Evolutionary conservation across 148 eudicot species (phyloP).

Genomic region (Chenopodium formosanum): DNA sequence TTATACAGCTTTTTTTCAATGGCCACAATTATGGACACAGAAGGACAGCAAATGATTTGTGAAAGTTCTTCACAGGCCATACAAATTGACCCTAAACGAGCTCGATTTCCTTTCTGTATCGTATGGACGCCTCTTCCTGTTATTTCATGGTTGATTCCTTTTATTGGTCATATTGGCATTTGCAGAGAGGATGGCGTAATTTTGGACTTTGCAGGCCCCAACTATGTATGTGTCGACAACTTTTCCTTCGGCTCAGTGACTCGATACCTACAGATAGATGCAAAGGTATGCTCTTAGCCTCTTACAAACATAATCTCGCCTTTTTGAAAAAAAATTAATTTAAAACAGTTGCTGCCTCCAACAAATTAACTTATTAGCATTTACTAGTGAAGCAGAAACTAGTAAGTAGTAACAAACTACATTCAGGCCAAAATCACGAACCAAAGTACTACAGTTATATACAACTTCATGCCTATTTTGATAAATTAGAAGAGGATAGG

Average conservation of each 20-base stretch:
- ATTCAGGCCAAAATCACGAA: not conserved
- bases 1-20: constrained; percentile 30
- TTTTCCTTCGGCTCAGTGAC: constrained; percentile 83
- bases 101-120: constrained; percentile 78
- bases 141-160: constrained; percentile 88
- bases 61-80: constrained; percentile 27
- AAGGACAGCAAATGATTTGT: constrained; percentile 52
- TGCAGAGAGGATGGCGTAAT: constrained; percentile 97
- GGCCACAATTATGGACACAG: constrained; percentile 48
- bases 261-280: constrained; percentile 66
- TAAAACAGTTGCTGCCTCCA: not conserved
- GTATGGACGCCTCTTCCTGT: constrained; percentile 97
- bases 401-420: not conserved
- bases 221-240: constrained; percentile 84
- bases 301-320: no score
- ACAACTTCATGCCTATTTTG: not conserved
- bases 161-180: constrained; percentile 87
- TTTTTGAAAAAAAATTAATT: no score
- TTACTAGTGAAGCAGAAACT: not conserved
- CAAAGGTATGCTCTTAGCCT: constrained; percentile 44
- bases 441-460: not conserved
- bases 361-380: not conserved
- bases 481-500: no score
- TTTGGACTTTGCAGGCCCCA: constrained; percentile 95
- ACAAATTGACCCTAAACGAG: constrained; percentile 72